Evolutionary conservation across 2,329 filamentous ascomycete genomes (phyloP).

Genomic region (Aspergillus texensis): DNA sequence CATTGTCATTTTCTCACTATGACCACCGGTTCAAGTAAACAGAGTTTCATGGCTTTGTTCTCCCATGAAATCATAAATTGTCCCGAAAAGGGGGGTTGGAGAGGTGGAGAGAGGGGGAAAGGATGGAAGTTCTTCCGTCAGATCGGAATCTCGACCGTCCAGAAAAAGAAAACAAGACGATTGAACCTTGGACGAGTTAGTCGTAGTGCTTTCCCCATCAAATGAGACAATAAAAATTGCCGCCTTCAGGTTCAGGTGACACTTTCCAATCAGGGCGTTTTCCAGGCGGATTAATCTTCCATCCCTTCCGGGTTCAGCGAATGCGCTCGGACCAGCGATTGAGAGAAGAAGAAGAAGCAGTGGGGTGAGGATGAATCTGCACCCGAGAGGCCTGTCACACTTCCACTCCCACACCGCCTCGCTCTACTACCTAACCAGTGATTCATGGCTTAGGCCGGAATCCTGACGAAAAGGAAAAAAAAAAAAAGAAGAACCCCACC

Average conservation of each 20-base stretch:
- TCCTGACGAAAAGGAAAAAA: neutral
- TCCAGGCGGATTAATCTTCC: conserved; percentile 10
- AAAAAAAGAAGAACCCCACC: neutral
- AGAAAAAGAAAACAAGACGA: neutral
- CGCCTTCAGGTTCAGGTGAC: conserved; percentile 3
- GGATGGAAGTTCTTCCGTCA: neutral
- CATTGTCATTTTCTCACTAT: conserved; percentile 5
- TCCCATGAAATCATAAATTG: conserved; percentile 4
- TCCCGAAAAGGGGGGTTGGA: neutral
- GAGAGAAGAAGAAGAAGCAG: neutral
- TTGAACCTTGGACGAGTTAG: neutral
- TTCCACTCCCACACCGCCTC: conserved; percentile 20
- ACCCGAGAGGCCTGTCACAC: conserved; percentile 20
- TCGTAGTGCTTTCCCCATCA: neutral
- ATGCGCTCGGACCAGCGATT: neutral
- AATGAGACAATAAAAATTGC: neutral
- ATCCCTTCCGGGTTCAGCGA: neutral
- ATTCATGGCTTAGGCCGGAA: neutral
- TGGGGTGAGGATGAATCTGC: neutral
- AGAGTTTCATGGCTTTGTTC: conserved; percentile 1
- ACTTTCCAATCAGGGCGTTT: neutral
- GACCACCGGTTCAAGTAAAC: conserved; percentile 4
- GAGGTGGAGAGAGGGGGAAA: neutral
- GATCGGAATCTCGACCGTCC: conserved; percentile 1
- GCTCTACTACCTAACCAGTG: neutral